Percentiles rank a stretch among this genome's conserved stretches.
Conservation (phyloP, 169 alveolate species). For the Plasmodium berghei region DNA sequence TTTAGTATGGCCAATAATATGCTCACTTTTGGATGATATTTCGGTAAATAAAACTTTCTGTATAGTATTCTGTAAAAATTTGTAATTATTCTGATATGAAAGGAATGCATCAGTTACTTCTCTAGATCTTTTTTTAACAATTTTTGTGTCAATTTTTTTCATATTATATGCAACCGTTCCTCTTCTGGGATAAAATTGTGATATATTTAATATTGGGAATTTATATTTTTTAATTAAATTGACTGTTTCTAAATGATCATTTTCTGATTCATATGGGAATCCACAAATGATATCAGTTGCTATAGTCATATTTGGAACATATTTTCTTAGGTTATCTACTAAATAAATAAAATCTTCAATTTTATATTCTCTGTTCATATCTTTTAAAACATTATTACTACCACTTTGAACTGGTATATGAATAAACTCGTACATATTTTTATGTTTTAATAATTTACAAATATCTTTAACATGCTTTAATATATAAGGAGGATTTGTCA, state of each 20-base stretch:
- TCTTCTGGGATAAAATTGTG: constrained; percentile 97
- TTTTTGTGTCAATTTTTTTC: constrained; percentile 89
- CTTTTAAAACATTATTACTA: constrained; percentile 93
- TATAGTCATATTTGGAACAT: constrained; percentile 93
- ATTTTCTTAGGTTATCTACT: constrained; percentile 90
- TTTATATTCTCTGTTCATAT: constrained; percentile 97
- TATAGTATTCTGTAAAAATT: constrained; percentile 84
- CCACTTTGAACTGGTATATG: constrained; percentile 99
- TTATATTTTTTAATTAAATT: constrained; percentile 90
- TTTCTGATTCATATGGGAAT: constrained; percentile 97
- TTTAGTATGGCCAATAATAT: constrained; percentile 95
- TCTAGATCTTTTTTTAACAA: constrained; percentile 91
- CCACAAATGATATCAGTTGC: constrained; percentile 99
- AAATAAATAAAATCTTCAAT: constrained; percentile 94
- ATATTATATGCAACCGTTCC: constrained; percentile 83
- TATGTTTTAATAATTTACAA: constrained; percentile 93
- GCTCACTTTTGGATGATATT: constrained; percentile 87
- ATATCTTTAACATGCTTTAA: constrained; percentile 95
- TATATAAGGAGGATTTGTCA: constrained; percentile 99
- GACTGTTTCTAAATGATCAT: constrained; percentile 93
- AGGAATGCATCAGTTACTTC: constrained; percentile 92
- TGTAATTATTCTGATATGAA: constrained; percentile 90
- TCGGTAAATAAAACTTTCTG: constrained; percentile 91
- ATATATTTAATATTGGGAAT: constrained; percentile 97
- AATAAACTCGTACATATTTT: constrained; percentile 95